Evolutionary conservation across 2,329 filamentous ascomycete genomes (phyloP).

Genomic region (Tetracladium maxilliforme): DNA sequence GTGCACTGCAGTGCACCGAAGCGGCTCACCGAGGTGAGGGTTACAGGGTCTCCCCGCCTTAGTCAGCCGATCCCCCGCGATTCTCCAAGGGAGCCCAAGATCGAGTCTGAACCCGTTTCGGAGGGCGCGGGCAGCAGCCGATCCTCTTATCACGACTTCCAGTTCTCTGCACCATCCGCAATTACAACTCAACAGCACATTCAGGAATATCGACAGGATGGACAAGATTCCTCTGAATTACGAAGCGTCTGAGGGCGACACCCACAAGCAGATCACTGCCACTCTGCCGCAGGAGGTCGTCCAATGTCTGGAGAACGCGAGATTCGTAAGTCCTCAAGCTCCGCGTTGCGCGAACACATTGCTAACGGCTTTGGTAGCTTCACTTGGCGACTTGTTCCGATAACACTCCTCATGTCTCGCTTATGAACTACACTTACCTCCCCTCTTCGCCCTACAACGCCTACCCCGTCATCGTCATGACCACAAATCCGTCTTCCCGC

Average conservation of each 20-base stretch:
- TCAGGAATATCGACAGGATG: too few species aligned
- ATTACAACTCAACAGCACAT: too few species aligned
- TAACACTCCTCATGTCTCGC: conserved; percentile 76
- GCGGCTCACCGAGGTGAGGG: too few species aligned
- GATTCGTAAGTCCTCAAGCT: conserved; percentile 52
- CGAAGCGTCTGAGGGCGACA: conserved; percentile 60
- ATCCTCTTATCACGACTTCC: too few species aligned
- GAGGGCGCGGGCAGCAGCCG: too few species aligned
- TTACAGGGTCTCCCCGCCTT: too few species aligned
- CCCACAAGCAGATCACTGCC: conserved; percentile 49
- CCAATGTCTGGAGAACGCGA: conserved; percentile 82
- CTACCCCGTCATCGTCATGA: conserved; percentile 87
- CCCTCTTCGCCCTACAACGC: conserved; percentile 56
- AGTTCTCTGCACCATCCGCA: too few species aligned
- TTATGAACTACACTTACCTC: conserved; percentile 99
- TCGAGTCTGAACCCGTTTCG: too few species aligned
- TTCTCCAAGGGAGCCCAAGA: too few species aligned
- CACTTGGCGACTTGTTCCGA: conserved; percentile 84
- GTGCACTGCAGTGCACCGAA: too few species aligned
- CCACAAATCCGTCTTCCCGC: conserved; percentile 64
- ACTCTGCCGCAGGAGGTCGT: conserved; percentile 73
- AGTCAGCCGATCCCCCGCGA: too few species aligned
- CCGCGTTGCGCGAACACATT: conserved; percentile 5
- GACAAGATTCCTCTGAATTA: conserved; percentile 59
- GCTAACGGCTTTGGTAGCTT: conserved; percentile 38